Percentiles rank a stretch among this genome's conserved stretches.
phyloP scores from a whole-genome alignment of 164 flowering plant species.

The Buxus sempervirens region DNA sequence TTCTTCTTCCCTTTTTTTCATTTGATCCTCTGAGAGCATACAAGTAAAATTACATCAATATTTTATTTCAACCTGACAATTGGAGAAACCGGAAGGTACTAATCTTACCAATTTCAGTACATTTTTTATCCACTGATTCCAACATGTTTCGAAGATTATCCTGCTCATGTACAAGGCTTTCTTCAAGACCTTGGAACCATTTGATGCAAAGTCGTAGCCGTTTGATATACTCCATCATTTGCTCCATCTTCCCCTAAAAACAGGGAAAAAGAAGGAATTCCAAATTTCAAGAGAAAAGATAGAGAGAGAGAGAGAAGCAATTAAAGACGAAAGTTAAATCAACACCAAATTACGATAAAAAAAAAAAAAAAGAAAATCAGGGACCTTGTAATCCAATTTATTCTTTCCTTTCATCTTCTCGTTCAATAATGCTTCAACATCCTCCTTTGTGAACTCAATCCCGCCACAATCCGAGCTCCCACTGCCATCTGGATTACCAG shows the following conservation, averaged over 20 bases:
- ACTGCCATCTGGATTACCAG: conserved; percentile 36
- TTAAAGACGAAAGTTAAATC: neutral
- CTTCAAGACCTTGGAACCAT: conserved; percentile 71
- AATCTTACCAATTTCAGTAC: conserved; percentile 50
- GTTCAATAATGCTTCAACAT: conserved; percentile 66
- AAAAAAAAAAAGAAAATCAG: conserved; percentile 1
- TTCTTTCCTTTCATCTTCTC: conserved; percentile 73
- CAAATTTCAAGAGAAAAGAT: neutral
- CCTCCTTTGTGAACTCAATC: conserved; percentile 71
- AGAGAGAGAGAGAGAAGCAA: neutral
- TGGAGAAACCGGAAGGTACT: neutral
- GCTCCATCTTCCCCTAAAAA: conserved; percentile 67
- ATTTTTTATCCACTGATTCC: conserved; percentile 40
- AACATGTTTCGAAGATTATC: conserved; percentile 40
- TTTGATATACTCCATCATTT: conserved; percentile 56
- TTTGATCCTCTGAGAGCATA: conserved; percentile 36
- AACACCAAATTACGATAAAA: neutral
- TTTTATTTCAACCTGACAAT: neutral
- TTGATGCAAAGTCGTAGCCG: conserved; percentile 62
- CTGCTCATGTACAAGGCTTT: conserved; percentile 38
- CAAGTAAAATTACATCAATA: neutral
- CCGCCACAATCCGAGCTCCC: conserved; percentile 63
- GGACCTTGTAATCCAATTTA: conserved; percentile 74
- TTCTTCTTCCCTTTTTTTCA: conserved; percentile 62
- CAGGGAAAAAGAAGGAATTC: neutral